Evolutionary conservation across 805 yeast species (phyloP).

Genomic region (Barnettozyma pratensis): DNA sequence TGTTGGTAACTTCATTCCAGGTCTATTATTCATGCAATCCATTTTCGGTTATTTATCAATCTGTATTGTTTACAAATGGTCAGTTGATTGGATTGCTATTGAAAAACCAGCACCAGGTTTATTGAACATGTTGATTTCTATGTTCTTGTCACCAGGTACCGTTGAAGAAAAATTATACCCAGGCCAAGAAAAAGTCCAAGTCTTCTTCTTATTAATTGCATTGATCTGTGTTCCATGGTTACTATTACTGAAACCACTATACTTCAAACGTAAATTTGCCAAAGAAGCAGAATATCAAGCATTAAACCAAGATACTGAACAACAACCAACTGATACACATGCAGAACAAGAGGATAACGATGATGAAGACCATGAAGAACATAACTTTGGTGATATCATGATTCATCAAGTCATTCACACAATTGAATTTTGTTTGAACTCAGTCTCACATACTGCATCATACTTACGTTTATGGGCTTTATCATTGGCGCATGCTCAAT

Average conservation of each 20-base stretch:
- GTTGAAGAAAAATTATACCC: conserved; percentile 75
- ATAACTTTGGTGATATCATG: conserved; percentile 71
- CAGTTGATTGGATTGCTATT: conserved; percentile 80
- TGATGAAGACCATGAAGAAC: conserved; percentile 31
- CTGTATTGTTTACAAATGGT: conserved; percentile 90
- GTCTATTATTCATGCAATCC: conserved; percentile 91
- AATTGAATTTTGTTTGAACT: conserved; percentile 94
- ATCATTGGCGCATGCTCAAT: conserved; percentile 95
- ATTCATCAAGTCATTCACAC: conserved; percentile 98
- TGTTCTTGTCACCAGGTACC: conserved; percentile 92
- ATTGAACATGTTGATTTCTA: conserved; percentile 88
- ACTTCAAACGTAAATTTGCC: conserved; percentile 46
- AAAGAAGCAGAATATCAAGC: conserved; percentile 27
- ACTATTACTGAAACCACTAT: conserved; percentile 77
- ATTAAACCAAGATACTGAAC: conserved; percentile 27
- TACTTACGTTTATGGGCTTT: conserved; percentile 97
- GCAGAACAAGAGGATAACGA: conserved; percentile 36
- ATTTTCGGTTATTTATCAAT: conserved; percentile 90
- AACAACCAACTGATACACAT: conserved; percentile 48
- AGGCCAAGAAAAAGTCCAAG: conserved; percentile 77
- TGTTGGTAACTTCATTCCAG: conserved; percentile 91
- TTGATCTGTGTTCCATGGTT: conserved; percentile 92
- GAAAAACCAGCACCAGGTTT: conserved; percentile 85
- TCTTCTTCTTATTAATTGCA: conserved; percentile 66
- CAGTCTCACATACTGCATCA: conserved; percentile 98